Evolutionary conservation across 2,329 filamentous ascomycete species (phyloP), one percentile per base, ranked within the genome.

Genomic region (Stemphylium beticola): DNA sequence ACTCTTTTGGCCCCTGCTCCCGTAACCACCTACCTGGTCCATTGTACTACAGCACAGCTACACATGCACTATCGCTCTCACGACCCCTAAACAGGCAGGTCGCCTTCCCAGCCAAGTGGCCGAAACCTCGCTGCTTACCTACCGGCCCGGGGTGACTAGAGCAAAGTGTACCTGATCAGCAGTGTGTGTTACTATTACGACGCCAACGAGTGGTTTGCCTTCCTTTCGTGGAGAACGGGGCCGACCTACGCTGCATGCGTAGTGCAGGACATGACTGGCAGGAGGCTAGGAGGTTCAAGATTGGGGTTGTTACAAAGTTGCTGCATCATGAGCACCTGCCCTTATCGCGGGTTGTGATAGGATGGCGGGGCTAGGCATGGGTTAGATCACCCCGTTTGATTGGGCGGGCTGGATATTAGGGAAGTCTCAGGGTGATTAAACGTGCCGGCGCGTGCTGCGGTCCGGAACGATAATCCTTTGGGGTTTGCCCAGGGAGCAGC

Each of bases 341-440:
- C 66, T 68, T 69, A 71, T 70, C 66, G 57, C 55, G 42, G 50
- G 36, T 39, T 60, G 39, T 62, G 54, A 72, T 73, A 72, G 68
- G 69, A 36, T 34, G 59, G 57, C 53, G 53, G 18, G 48, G 33
- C 58, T 53, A 37, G 33, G 32, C 54, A 50, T 33, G 40, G 34
- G 59, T 63, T 44, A 61, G 60, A 65, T 62, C 61, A 43, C 44
- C 45, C 44, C 56, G 15, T 29, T 45, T 69, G 61, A 69, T 71
- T 69, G 69, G 68, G 44, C 29, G 17, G 11, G 49, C 31, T 57
- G 32, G 36, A 60, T 39, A 61, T 64, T 36, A 45, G 31, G 32
- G 58, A 60, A 61, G 59, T 57, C 49, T 48, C 53, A 49, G 53
- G 26, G 29, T 50, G 31, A 14, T 29, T 29, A 33, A 31, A 41